Conservation (phyloP, 2,329 filamentous ascomycete species). For the Xylaria sp. region DNA sequence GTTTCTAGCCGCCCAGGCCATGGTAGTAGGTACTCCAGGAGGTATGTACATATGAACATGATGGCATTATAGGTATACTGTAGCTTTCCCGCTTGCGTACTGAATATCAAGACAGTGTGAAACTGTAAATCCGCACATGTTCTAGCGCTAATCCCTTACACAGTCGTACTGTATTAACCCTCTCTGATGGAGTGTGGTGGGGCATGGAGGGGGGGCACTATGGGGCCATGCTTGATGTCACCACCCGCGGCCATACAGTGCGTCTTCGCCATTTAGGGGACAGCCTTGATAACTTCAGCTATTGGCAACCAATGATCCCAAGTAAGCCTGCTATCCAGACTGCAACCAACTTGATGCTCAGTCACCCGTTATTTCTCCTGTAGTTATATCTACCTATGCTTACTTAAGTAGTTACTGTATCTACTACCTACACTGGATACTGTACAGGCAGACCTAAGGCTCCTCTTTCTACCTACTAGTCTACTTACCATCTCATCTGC, state of each 20-base stretch:
- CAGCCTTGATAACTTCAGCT: slow-evolving; percentile 16
- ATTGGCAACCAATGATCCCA: slow-evolving; percentile 19
- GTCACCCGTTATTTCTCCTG: no score
- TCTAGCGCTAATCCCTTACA: neutral
- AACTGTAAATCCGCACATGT: neutral
- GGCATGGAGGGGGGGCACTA: neutral
- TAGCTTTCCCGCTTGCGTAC: neutral
- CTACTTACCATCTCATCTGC: slow-evolving; percentile 21
- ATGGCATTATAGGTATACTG: no score
- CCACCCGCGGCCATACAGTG: slow-evolving; percentile 32
- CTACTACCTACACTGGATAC: slow-evolving; percentile 8
- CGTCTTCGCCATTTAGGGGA: neutral
- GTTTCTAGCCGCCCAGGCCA: neutral
- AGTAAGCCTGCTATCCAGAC: neutral
- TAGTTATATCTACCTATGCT: no score
- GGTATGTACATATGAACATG: no score
- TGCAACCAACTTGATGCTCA: neutral
- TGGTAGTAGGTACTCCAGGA: no score
- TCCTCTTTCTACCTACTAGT: slow-evolving; percentile 6
- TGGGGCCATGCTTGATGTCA: slow-evolving; percentile 36
- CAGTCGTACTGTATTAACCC: slow-evolving; percentile 7
- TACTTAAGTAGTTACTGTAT: neutral
- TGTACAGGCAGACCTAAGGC: slow-evolving; percentile 20
- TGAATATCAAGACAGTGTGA: neutral
- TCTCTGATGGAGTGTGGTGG: slow-evolving; percentile 8